Base-by-base conservation (phyloP, 2,329 filamentous ascomycete genomes). In the Fusarium tuaranense region DNA sequence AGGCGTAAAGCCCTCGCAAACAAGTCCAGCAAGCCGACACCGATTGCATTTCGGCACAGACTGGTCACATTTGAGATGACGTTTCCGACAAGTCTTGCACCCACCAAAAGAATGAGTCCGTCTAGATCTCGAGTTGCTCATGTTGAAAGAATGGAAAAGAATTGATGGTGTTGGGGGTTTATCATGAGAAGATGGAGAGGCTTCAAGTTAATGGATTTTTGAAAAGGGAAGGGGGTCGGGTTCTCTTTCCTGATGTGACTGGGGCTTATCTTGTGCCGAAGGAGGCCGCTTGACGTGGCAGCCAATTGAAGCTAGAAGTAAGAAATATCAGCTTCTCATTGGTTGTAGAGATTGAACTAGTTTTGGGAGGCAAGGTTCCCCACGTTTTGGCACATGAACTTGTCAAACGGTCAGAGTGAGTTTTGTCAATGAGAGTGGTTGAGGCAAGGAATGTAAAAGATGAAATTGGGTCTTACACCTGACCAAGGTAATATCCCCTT, bases 51-150 rank as follows among this genome's bases (percentile, higher is more conserved):
- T 53, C 1, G 75, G 75, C 1, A 67, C 25, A 1, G 63, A 68
- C 55, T 77, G 75, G 2, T 77, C 75, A 44, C 75, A 77, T 10
- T 77, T 77, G 25, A 77, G 71, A 61, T 77, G 75, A 14, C 75
- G 71, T 62, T 76, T 77, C 7, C 75, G 72, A 36, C 75, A 77
- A 3, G 75, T 77, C 39, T 76, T 77, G 34, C 75, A 77, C 2
- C 75, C 75, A 1, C 75, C 75, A 4, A 77, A 75, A 63, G 73
- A 75, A 51, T 75, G 73, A 4, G 73, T 75, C 14, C 73, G 72
- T 61, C 61, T 73, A 3, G 73, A 73, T 65, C 53, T 63, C n/a
- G 69, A 38, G 25, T 72, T 73, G 30, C 51, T 46, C 71, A 73
- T 72, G 44, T 27, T 70, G 46, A 44, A 41, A 12, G 39, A 64